These are phyloP conservation scores for Alternaria novae-zelandiae DNA, from an alignment of 2,329 filamentous ascomycete species.

Conservation along the genomic window DNA sequence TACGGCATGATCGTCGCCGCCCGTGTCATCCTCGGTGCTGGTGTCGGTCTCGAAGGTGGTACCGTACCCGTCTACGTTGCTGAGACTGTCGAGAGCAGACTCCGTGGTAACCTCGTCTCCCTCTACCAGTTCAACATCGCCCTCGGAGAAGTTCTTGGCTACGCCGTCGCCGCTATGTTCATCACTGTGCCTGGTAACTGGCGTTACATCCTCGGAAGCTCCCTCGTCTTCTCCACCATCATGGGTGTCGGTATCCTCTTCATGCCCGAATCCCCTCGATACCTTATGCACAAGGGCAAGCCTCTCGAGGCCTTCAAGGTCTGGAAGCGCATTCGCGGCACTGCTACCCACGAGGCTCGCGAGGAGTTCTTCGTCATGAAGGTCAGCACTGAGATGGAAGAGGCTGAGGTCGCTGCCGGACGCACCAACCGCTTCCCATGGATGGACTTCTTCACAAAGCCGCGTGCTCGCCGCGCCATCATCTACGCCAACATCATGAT, in stretches of 20 bases:
- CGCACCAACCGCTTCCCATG: constrained; percentile 67
- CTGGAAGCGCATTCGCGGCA: constrained; percentile 75
- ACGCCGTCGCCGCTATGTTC: constrained; percentile 76
- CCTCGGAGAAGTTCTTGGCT: constrained; percentile 74
- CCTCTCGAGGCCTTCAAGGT: constrained; percentile 68
- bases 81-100: constrained; percentile 70
- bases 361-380: constrained; percentile 78
- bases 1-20: constrained; percentile 74
- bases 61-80: constrained; percentile 78
- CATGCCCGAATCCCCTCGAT: constrained; percentile 73
- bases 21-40: constrained; percentile 72
- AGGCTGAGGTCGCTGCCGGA: constrained; percentile 58
- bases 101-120: constrained; percentile 75
- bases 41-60: constrained; percentile 75
- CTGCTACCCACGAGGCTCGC: constrained; percentile 61
- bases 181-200: constrained; percentile 72
- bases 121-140: constrained; percentile 80
- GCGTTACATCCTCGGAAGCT: constrained; percentile 76
- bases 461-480: constrained; percentile 63
- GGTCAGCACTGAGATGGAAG: constrained; percentile 63
- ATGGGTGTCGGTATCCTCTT: constrained; percentile 71
- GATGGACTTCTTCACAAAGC: constrained; percentile 76
- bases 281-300: constrained; percentile 71
- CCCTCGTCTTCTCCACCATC: constrained; percentile 71
- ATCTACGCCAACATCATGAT: constrained; percentile 75